Evolutionary conservation across 768 basidiomycete genomes (phyloP).

Genomic region (Chiua virens): DNA sequence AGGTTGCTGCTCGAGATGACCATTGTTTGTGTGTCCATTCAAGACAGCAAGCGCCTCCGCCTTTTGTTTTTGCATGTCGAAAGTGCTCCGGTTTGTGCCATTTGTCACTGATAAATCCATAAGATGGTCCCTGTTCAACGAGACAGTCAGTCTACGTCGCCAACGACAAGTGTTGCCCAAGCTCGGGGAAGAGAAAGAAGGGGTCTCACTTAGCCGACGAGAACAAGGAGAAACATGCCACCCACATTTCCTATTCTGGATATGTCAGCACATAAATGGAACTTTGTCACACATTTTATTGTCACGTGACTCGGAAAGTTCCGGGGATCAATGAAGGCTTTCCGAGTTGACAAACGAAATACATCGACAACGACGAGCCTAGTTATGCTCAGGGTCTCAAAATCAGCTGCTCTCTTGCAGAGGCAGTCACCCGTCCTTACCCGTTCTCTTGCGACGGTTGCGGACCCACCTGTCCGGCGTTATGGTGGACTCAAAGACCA

Average conservation of each 20-base stretch:
- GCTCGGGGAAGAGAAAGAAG: neutral
- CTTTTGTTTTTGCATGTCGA: slow-evolving; percentile 31
- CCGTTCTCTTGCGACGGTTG: slow-evolving; percentile 63
- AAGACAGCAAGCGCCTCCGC: slow-evolving; percentile 28
- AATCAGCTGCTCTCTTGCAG: slow-evolving; percentile 23
- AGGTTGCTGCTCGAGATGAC: slow-evolving; percentile 37
- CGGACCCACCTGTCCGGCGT: slow-evolving; percentile 82
- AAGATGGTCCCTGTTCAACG: no score
- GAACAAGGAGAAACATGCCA: slow-evolving; percentile 16
- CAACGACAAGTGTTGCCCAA: neutral
- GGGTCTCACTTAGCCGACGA: no score
- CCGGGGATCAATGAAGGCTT: slow-evolving; percentile 9
- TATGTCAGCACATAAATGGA: slow-evolving; percentile 8
- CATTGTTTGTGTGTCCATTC: slow-evolving; percentile 33
- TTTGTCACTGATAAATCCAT: slow-evolving; percentile 18
- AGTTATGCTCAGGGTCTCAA: slow-evolving; percentile 30
- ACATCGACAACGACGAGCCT: slow-evolving; percentile 16
- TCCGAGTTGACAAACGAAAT: neutral
- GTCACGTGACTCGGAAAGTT: slow-evolving; percentile 20
- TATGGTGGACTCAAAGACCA: slow-evolving; percentile 96
- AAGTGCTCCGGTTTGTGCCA: slow-evolving; percentile 13
- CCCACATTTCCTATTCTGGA: slow-evolving; percentile 3
- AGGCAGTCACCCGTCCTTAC: slow-evolving; percentile 13
- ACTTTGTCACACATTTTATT: neutral
- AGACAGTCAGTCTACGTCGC: slow-evolving; percentile 2